These are phyloP conservation scores for Neoboletus brunneissimus DNA, from an alignment of 768 basidiomycete genomes.

Conservation along the genomic window DNA sequence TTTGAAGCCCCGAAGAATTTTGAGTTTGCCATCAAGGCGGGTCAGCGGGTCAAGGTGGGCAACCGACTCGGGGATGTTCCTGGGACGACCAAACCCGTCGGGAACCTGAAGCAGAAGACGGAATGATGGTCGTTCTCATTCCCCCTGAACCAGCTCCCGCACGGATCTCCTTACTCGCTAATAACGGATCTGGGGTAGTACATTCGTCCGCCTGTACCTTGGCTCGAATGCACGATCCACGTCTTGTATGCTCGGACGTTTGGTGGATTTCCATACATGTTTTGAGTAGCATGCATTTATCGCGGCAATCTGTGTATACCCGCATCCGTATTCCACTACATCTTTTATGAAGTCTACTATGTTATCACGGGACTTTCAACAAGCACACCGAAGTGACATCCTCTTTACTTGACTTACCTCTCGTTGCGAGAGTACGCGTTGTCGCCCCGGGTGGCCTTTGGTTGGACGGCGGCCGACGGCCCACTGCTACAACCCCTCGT, in stretches of 20 bases:
- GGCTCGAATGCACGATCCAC: background rate
- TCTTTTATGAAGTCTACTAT: too few species aligned
- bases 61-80: conserved; percentile 66
- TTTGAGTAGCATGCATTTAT: background rate
- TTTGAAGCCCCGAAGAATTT: conserved; percentile 92
- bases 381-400: too few species aligned
- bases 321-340: too few species aligned
- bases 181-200: background rate
- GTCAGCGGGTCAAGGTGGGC: conserved; percentile 86
- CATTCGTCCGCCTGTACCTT: background rate
- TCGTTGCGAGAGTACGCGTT: too few species aligned
- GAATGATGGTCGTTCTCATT: conserved; percentile 16
- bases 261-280: background rate
- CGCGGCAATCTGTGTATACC: too few species aligned
- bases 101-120: conserved; percentile 32
- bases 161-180: background rate
- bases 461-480: too few species aligned
- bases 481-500: too few species aligned
- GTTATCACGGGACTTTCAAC: too few species aligned
- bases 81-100: conserved; percentile 21
- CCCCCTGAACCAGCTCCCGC: background rate
- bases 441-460: too few species aligned
- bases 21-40: conserved; percentile 70
- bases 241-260: background rate
- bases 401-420: too few species aligned